These are phyloP conservation scores for Rutstroemia sp. DNA, from an alignment of 2,329 filamentous ascomycete genomes.

Conservation along the genomic window DNA sequence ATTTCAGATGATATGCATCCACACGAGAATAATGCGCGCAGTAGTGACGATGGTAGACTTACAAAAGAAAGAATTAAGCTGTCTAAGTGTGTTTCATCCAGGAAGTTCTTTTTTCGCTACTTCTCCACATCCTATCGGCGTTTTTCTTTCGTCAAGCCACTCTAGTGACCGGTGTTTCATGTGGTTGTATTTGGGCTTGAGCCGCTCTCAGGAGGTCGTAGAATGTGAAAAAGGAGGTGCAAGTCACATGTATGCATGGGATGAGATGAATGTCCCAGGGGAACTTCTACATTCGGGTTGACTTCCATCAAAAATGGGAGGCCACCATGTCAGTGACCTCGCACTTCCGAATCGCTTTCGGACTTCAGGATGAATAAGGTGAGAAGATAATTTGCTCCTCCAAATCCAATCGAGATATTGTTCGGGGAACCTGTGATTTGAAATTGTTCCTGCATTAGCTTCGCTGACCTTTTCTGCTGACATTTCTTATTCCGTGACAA, in stretches of 20 bases:
- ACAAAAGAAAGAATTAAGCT: not conserved
- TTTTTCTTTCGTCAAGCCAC: not conserved
- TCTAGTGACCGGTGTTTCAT: not conserved
- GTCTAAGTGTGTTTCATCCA: slow-evolving; percentile 2
- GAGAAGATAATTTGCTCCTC: not conserved
- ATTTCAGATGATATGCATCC: not conserved
- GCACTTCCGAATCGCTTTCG: not conserved
- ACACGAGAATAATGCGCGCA: not conserved
- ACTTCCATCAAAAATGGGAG: not conserved
- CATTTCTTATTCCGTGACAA: not conserved
- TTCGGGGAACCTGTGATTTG: not conserved
- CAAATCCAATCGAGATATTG: not conserved
- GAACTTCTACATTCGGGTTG: not conserved
- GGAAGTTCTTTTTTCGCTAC: not conserved
- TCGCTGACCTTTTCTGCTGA: not conserved
- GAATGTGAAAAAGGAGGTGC: not conserved
- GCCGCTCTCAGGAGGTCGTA: not conserved
- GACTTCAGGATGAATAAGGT: not conserved
- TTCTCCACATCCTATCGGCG: not conserved
- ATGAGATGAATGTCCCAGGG: not conserved
- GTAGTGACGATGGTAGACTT: not conserved
- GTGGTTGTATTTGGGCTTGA: not conserved
- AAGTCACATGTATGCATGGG: not conserved
- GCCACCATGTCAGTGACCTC: no score
- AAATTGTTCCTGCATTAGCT: not conserved